phyloP scores from a whole-genome alignment of 2,329 filamentous ascomycete species.

The Phaeosphaeriaceae sp. region DNA sequence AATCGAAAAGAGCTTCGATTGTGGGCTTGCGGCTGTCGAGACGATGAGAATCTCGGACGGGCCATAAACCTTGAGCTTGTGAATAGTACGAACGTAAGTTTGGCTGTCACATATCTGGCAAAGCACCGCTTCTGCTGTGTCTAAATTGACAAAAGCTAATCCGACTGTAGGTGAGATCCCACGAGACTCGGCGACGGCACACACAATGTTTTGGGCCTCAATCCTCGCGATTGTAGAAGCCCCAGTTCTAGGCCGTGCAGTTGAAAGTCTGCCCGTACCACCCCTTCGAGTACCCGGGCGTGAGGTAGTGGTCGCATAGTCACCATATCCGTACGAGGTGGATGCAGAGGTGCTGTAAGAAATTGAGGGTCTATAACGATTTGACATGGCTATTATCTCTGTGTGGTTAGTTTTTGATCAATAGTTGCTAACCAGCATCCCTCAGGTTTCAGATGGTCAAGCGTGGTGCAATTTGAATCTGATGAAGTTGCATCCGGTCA shows the following conservation, averaged over 20 bases:
- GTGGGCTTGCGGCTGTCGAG: constrained; percentile 70
- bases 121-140: constrained; percentile 81
- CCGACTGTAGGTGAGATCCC: constrained; percentile 85
- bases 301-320: constrained; percentile 46
- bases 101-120: constrained; percentile 94
- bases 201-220: constrained; percentile 76
- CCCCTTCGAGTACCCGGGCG: constrained; percentile 39
- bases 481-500: constrained; percentile 6
- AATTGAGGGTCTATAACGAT: constrained; percentile 29
- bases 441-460: constrained; percentile 3
- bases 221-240: constrained; percentile 64
- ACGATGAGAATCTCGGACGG: constrained; percentile 83
- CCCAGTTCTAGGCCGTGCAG: constrained; percentile 59
- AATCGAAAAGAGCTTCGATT: constrained; percentile 76
- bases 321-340: constrained; percentile 44
- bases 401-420: constrained; percentile 27
- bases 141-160: constrained; percentile 84
- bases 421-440: constrained; percentile 2
- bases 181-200: constrained; percentile 86
- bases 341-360: constrained; percentile 41
- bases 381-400: constrained; percentile 37
- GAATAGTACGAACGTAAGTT: constrained; percentile 85
- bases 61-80: constrained; percentile 82
- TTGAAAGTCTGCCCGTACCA: constrained; percentile 49
- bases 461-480: constrained; percentile 1